phyloP scores from a whole-genome alignment of 1,284 basidiomycete genomes.

The Sanghuangporus baumii region DNA sequence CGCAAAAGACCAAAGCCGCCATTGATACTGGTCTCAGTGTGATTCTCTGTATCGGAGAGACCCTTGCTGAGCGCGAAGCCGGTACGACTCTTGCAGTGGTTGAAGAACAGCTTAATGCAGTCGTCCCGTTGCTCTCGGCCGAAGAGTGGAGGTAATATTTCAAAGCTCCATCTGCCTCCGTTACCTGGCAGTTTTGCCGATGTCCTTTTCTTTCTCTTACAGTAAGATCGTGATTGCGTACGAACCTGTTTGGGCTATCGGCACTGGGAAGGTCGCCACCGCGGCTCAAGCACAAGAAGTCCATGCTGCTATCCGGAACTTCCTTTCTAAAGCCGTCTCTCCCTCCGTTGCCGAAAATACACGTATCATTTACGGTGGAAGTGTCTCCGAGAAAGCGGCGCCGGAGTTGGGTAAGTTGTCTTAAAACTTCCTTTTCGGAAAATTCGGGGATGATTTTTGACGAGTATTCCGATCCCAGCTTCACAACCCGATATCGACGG shows the following conservation, averaged over 20 bases:
- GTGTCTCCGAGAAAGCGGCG: conserved; percentile 85
- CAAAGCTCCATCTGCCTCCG: neutral
- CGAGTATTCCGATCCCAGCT: conserved; percentile 36
- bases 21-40: conserved; percentile 74
- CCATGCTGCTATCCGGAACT: conserved; percentile 81
- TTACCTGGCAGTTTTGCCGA: neutral
- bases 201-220: conserved; percentile 7
- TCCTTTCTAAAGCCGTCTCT: conserved; percentile 66
- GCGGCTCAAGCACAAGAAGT: conserved; percentile 90
- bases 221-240: conserved; percentile 94
- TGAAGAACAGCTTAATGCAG: conserved; percentile 78
- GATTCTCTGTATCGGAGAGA: conserved; percentile 97
- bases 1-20: conserved; percentile 82
- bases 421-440: neutral
- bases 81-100: conserved; percentile 79
- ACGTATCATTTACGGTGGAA: conserved; percentile 95
- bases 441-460: conserved; percentile 2
- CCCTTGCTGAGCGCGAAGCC: conserved; percentile 83
- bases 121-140: conserved; percentile 52
- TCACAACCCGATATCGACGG: conserved; percentile 87
- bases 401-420: conserved; percentile 70
- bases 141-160: conserved; percentile 69
- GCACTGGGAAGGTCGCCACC: conserved; percentile 94
- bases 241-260: conserved; percentile 98
- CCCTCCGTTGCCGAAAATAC: conserved; percentile 67